These are phyloP conservation scores for Bretschneidera sinensis DNA, from an alignment of 345 rosid genomes.

Conservation along the genomic window DNA sequence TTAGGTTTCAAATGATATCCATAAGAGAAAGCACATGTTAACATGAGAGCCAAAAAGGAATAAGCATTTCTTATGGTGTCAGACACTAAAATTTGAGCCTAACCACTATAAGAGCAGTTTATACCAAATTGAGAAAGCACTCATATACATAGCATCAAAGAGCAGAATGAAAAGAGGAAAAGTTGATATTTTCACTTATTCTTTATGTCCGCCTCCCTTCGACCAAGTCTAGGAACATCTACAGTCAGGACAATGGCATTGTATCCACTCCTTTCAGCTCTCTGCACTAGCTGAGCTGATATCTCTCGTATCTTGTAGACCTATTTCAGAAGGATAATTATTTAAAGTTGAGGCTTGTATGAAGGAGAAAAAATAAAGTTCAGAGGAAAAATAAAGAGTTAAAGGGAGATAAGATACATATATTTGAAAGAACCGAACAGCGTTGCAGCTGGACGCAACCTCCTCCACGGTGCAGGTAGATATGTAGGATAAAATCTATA, in stretches of 20 bases:
- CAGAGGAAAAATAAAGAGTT: not conserved
- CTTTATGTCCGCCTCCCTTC: slow-evolving; percentile 88
- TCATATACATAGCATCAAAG: not conserved
- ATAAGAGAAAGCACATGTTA: not conserved
- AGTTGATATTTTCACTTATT: slow-evolving; percentile 46
- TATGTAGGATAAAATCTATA: slow-evolving; percentile 54
- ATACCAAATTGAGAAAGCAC: not conserved
- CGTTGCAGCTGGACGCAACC: slow-evolving; percentile 80
- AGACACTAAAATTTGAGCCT: not conserved
- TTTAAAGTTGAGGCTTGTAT: not conserved
- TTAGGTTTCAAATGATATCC: not conserved
- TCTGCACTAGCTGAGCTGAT: slow-evolving; percentile 49
- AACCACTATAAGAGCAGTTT: not conserved
- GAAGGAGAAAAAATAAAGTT: slow-evolving; percentile 7
- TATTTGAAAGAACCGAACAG: slow-evolving; percentile 72
- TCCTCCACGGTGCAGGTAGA: slow-evolving; percentile 71
- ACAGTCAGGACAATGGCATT: slow-evolving; percentile 82
- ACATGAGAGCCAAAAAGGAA: not conserved
- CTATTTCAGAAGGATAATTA: slow-evolving; percentile 26
- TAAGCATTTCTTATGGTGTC: slow-evolving; percentile 6
- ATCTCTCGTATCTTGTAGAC: slow-evolving; percentile 59
- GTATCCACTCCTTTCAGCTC: slow-evolving; percentile 81
- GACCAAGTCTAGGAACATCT: slow-evolving; percentile 81
- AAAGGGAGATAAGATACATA: slow-evolving; percentile 35
- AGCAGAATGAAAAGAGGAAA: slow-evolving; percentile 12